Evolutionary conservation across 352 stramenopile genomes (phyloP), one percentile per base, ranked within the genome.

Genomic region (Globisporangium sylvaticum): DNA sequence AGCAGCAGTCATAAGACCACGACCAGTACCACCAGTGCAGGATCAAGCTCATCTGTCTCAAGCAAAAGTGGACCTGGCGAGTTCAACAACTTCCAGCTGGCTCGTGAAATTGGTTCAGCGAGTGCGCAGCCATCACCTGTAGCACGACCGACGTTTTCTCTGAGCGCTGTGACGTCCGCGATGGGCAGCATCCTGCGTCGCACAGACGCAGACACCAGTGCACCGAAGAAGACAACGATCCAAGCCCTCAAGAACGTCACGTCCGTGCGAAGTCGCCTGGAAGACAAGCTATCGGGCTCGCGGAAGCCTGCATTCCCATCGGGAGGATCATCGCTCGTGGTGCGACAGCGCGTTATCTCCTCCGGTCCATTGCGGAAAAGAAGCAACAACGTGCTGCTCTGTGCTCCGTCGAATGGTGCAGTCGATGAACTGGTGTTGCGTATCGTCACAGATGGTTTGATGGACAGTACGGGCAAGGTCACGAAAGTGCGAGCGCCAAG

Each of bases 401-500:
- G 88, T 70, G 90, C 91, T 1, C 91, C 91, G 15, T 97, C 91
- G 12, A 97, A 97, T 69, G 90, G 90, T 39, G 91, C 91, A 22
- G 88, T 97, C 0, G 93, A 97, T 62, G 89, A 97, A 60, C 50
- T 97, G 25, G 86, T 97, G n/a, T 57, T 94, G 31, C 84, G 90
- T 54, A 91, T 97, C 32, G 83, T 96, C 31, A 90, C 78, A 0
- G 80, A 97, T 50, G 89, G 90, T 7, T 71, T 97, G 0, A 76
- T 93, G 63, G 89, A 91, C 61, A 80, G 66, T 31, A 63, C 58
- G 0, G 87, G 88, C 0, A 78, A 81, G 1, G 50, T 83, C 5
- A 74, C 70, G 0, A 84, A 81, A 68, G 83, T 95, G 1, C 80
- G 76, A 48, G 80, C 87, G 1, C 88, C 88, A 25, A 92, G 83